Evolutionary conservation across 2,329 filamentous ascomycete genomes (phyloP).

Genomic region (Pseudogymnoascus sp.): DNA sequence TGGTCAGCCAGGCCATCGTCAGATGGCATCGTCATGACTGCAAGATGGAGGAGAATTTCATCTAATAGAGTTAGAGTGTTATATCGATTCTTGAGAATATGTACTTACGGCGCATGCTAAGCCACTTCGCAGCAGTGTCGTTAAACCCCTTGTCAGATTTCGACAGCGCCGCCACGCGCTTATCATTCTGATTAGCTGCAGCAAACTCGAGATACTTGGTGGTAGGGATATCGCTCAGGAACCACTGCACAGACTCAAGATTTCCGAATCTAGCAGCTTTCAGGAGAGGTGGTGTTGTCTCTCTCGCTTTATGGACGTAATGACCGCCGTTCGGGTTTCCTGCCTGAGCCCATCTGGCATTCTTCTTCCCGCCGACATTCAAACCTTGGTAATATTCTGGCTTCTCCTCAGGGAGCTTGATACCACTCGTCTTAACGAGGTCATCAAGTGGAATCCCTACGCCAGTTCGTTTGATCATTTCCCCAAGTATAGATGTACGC

Average conservation of each 20-base stretch:
- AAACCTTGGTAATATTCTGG: constrained; percentile 70
- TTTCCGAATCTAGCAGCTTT: constrained; percentile 49
- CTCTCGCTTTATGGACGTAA: constrained; percentile 33
- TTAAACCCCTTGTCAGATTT: constrained; percentile 56
- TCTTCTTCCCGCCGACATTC: constrained; percentile 67
- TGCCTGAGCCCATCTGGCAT: constrained; percentile 64
- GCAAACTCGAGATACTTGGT: constrained; percentile 63
- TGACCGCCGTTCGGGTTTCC: constrained; percentile 49
- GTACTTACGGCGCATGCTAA: constrained; percentile 51
- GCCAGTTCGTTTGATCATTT: constrained; percentile 59
- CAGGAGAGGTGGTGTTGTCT: constrained; percentile 51
- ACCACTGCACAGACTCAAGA: constrained; percentile 68
- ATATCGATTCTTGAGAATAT: not conserved
- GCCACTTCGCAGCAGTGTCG: constrained; percentile 53
- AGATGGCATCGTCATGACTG: constrained; percentile 39
- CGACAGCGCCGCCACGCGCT: constrained; percentile 53
- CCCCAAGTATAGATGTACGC: constrained; percentile 49
- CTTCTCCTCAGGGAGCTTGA: constrained; percentile 51
- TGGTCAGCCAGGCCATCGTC: constrained; percentile 30
- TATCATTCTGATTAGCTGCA: constrained; percentile 52
- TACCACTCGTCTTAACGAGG: constrained; percentile 57
- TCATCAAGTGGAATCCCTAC: constrained; percentile 62
- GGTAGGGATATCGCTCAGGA: constrained; percentile 62
- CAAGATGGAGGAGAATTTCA: constrained; percentile 60
- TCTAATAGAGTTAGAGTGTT: constrained; percentile 33